A percentile compares a stretch with the other conserved stretches of the same genome.
These are phyloP conservation scores for Chlamydomonas sp. DNA, from an alignment of 139 green algal genomes.

Conservation along the genomic window DNA sequence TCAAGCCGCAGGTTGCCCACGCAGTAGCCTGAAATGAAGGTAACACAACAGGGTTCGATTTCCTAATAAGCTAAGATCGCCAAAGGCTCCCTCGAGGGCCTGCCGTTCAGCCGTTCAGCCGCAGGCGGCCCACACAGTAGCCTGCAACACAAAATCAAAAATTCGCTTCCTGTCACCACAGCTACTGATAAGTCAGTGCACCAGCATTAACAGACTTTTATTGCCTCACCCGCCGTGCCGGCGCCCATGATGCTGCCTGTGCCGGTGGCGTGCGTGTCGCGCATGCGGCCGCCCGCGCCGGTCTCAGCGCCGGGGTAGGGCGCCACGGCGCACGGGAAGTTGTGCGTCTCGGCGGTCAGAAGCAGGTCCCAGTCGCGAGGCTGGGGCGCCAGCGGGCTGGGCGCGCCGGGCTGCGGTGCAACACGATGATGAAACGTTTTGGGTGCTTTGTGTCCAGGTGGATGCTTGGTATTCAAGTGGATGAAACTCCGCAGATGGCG, in stretches of 20 bases:
- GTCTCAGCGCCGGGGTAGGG: slow-evolving; percentile 97
- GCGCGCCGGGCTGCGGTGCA: slow-evolving; percentile 69
- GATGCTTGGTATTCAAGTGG: too few relatives aligned
- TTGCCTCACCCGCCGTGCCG: slow-evolving; percentile 75
- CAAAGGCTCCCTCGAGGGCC: too few relatives aligned
- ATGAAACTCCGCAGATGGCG: too few relatives aligned
- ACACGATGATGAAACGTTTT: too few relatives aligned
- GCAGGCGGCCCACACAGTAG: neutral
- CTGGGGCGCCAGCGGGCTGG: slow-evolving; percentile 70
- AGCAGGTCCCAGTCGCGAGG: slow-evolving; percentile 94
- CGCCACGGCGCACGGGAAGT: slow-evolving; percentile 98
- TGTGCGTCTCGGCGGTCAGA: slow-evolving; percentile 99
- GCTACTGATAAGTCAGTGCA: neutral
- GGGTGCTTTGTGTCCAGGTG: too few relatives aligned
- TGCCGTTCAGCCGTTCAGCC: too few relatives aligned
- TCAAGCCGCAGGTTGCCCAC: slow-evolving; percentile 93
- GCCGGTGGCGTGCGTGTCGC: slow-evolving; percentile 98
- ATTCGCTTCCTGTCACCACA: neutral
- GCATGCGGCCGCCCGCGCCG: slow-evolving; percentile 94
- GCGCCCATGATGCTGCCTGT: slow-evolving; percentile 96
- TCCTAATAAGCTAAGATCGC: too few relatives aligned
- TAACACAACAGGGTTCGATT: too few relatives aligned
- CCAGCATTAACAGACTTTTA: neutral
- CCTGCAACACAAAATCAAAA: too few relatives aligned
- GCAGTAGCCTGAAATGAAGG: slow-evolving; percentile 97